Evolutionary conservation across 768 basidiomycete genomes (phyloP), one percentile per base, ranked within the genome.

Genomic region (Suillus clintonianus): DNA sequence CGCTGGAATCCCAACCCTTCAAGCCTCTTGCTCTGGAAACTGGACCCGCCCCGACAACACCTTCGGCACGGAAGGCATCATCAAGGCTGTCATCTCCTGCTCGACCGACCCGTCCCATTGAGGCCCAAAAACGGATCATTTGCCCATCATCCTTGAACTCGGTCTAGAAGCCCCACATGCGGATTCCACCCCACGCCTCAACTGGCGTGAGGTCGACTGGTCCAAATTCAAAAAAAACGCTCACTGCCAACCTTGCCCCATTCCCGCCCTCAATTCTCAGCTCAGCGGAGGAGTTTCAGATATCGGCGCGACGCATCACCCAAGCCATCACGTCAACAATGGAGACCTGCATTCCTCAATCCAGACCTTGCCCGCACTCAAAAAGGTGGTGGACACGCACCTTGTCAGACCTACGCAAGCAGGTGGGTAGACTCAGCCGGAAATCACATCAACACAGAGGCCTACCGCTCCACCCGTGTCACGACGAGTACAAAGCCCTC

Each of bases 381-480:
- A 79, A 78, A 39, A 24, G 70, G 1, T 81, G 78, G 79, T 81
- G 73, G 75, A 70, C 60, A 8, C 56, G 64, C 17, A 76, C 76
- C 0, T 74, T 82, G 4, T 59, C 59, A 0, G 55, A 66, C 0
- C 36, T 68, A 30, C 69, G 69, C 14, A 66, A 60, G 9, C 42
- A 68, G 6, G 58, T 65, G 0, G 64, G 70, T 6, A 63, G 66
- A 53, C 39, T 74, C 19, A 63, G 67, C 4, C 41, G 63, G 0
- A 27, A 59, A 0, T 36, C 73, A 0, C 56, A 61, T 22, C 57
- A 50, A 0, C 58, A 60, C 36, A 62, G 69, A 37, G 54, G 48
- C 0, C n/a, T 61, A 0, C 63, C 54, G 0, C 60, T 69, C 1
- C 74, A 80, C 70, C 74, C 71, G 0, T 36, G 61, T 0, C 74